These are phyloP conservation scores for Striga hermonthica DNA, from an alignment of 305 asterid genomes.

Conservation along the genomic window DNA sequence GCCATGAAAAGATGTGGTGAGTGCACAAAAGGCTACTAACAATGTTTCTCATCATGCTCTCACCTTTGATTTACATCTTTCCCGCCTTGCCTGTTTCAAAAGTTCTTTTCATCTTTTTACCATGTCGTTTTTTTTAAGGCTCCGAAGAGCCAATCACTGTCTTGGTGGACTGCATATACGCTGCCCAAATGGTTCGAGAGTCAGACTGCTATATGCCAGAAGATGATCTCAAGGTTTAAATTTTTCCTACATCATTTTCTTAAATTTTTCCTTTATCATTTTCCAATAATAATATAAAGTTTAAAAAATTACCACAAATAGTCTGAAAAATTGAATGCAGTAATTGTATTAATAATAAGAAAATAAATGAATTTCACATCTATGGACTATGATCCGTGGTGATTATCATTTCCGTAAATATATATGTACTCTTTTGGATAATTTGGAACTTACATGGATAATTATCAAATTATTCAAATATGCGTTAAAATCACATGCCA, in stretches of 20 bases:
- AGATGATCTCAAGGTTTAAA: constrained; percentile 49
- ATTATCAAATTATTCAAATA: too few relatives aligned
- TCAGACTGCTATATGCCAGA: constrained; percentile 45
- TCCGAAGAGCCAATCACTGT: constrained; percentile 52
- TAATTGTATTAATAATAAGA: too few relatives aligned
- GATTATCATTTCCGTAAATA: too few relatives aligned
- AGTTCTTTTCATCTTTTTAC: constrained; percentile 24
- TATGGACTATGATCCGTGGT: too few relatives aligned
- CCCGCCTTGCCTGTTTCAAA: neutral
- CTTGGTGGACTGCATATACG: constrained; percentile 65
- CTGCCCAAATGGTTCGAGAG: constrained; percentile 83
- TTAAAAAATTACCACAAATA: too few relatives aligned
- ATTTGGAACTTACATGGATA: too few relatives aligned
- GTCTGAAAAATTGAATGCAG: too few relatives aligned
- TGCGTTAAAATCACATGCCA: too few relatives aligned
- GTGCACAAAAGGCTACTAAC: constrained; percentile 30
- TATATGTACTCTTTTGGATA: too few relatives aligned
- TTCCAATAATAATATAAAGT: neutral
- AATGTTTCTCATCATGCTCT: neutral
- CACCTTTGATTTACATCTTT: neutral
- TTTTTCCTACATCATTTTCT: constrained; percentile 25
- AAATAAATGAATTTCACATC: too few relatives aligned
- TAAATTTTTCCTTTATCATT: constrained; percentile 25
- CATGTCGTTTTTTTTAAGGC: constrained; percentile 46
- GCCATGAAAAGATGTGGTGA: constrained; percentile 86